Base-by-base conservation (phyloP, 2,329 filamentous ascomycete genomes). In the Waltergamsia citrina region DNA sequence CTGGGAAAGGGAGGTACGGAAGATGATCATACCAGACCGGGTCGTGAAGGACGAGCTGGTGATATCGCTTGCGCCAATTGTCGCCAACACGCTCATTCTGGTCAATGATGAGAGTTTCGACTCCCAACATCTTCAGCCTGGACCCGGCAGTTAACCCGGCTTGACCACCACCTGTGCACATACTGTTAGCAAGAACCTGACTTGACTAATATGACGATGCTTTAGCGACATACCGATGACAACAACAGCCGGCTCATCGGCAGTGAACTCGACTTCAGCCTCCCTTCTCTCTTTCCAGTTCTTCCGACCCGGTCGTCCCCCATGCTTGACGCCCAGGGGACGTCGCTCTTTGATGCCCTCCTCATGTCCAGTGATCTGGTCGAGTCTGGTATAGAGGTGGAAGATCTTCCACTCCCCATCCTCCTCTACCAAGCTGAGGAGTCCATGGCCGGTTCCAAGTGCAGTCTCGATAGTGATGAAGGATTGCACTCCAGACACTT, bases 41-140 rank as follows among this genome's bases (percentile, higher is more conserved):
- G 43, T 83, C 79, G 43, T 85, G 79, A 0, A 80, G 68, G 1
- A 82, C 76, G 0, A 84, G 67, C 39, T 78, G 71, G 41, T 73
- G 67, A 42, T 81, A 81, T 29, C 77, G 56, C 25, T 63, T 61
- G 12, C 76, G 62, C 78, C 78, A 81, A 47, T 74, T 80, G 41
- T 81, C 75, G 11, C 77, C 77, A 0, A 81, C 58, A 3, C 65
- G 59, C 1, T 66, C 57, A 36, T 77, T 71, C 16, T 62, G 57
- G 43, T 81, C 77, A 15, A 81, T 59, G n/a, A 81, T 46, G 2
- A 81, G 56, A 1, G 69, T 54, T 10, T 67, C 54, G 3, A 81
- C 54, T 2, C 68, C 63, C 2, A 79, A 60, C 60, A 71, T 69
- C 43, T 76, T 74, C 17, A 81, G 60, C 4, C 75, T 65, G 1